Evolutionary conservation across 768 basidiomycete species (phyloP), one percentile per base, ranked within the genome.

Genomic region (Kwoniella sp.): DNA sequence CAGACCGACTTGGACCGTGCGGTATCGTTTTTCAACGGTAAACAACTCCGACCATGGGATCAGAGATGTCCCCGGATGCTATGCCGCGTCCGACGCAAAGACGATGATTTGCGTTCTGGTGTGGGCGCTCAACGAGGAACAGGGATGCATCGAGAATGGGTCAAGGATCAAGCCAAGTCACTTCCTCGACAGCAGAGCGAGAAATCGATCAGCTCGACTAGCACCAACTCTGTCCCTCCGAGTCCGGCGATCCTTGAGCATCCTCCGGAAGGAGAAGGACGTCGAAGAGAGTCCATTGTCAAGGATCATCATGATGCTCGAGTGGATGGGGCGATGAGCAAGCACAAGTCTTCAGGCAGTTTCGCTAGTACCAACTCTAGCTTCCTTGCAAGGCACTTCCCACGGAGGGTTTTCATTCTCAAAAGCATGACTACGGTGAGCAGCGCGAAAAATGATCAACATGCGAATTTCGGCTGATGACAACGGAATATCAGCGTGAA

Each of bases 41-140:
- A 82, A 51, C 83, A 85, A 0, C 78, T 97, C 27, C 87, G 92
- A 22, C 83, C 88, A 0, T 78, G 81, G 65, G 91, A 96, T 72
- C 82, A 85, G 10, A 83, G 87, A 27, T 92, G 90, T 82, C 87
- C 87, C 26, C 83, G 85, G 25, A 82, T 97, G 54, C 88, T 97
- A 26, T 97, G 94, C 79, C 86, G 92, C 24, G 85, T 89, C 8
- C 84, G 93, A 53, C 84, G 84, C 60, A 86, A 83, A 67, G 90
- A 90, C 50, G 95, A 97, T 71, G 93, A 95, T 77, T 72, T 91
- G 46, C 88, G 86, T 64, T 88, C 92, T 0, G 95, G 95, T 0
- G 93, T 98, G 0, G 93, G 94, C 3, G 91, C 86, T 5, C 95
- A 97, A 81, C 83, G 95, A 24, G 91, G 92, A 0, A 85, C 85